phyloP scores from a whole-genome alignment of 2,329 filamentous ascomycete genomes.

The Drechslerella coelobrocha region DNA sequence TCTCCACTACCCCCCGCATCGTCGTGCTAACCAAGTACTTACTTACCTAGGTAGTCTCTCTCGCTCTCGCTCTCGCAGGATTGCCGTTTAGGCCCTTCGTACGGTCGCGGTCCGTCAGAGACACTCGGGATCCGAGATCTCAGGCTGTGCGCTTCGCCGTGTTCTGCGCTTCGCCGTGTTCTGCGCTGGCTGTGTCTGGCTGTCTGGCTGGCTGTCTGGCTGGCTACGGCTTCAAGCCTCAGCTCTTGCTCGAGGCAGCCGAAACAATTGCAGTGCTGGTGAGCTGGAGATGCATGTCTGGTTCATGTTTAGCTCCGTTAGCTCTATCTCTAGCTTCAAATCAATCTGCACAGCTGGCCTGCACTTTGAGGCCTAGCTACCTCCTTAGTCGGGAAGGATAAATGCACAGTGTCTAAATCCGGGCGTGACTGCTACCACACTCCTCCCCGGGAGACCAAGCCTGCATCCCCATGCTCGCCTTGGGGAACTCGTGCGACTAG shows the following conservation, averaged over 20 bases:
- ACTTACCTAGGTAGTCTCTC: not conserved
- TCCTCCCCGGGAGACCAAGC: too few species aligned
- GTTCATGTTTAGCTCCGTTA: not conserved
- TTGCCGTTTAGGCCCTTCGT: too few species aligned
- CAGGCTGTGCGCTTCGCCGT: not conserved
- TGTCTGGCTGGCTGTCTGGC: too few species aligned
- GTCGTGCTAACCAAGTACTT: constrained; percentile 14
- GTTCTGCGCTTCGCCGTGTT: too few species aligned
- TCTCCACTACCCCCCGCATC: not conserved
- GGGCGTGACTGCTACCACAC: not conserved
- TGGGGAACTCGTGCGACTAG: constrained; percentile 12
- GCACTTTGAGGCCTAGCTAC: not conserved
- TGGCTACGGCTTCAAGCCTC: too few species aligned
- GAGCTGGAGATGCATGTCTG: not conserved
- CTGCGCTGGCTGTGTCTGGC: too few species aligned
- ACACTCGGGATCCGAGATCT: not conserved
- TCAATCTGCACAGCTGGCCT: not conserved
- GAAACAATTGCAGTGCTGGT: constrained; percentile 14
- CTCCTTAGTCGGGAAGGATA: too few species aligned
- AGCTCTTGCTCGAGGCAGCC: constrained; percentile 30
- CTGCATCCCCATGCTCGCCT: constrained; percentile 19
- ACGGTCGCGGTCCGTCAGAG: constrained; percentile 3
- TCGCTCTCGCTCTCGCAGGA: not conserved
- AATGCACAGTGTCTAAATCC: not conserved
- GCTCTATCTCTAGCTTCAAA: not conserved